Evolutionary conservation across 352 stramenopile species (phyloP).

Genomic region (Globisporangium uncinulatum): DNA sequence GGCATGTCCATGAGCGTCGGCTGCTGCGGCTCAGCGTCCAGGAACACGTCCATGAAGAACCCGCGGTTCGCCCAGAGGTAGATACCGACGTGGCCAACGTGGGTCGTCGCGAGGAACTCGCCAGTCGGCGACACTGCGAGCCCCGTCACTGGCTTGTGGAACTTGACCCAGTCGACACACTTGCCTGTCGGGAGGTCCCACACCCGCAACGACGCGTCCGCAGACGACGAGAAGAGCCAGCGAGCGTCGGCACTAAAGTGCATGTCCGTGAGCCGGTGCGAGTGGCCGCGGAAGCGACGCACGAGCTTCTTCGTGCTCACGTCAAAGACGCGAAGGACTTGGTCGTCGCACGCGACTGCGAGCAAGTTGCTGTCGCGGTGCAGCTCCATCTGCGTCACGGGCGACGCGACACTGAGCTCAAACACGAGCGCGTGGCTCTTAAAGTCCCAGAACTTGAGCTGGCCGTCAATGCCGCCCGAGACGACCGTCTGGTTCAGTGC

Average conservation of each 20-base stretch:
- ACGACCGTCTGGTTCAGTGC: constrained; percentile 77
- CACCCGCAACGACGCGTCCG: constrained; percentile 87
- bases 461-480: constrained; percentile 81
- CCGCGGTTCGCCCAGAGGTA: constrained; percentile 94
- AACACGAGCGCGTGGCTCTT: constrained; percentile 54
- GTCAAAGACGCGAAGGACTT: constrained; percentile 85
- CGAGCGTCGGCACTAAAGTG: constrained; percentile 87
- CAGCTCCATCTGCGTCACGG: constrained; percentile 76
- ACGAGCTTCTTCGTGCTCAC: constrained; percentile 83
- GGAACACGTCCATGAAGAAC: constrained; percentile 90
- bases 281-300: constrained; percentile 80
- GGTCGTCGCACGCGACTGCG: constrained; percentile 84
- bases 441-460: constrained; percentile 91
- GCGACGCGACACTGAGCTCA: constrained; percentile 68
- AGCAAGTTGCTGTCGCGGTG: constrained; percentile 88
- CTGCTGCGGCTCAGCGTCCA: constrained; percentile 62
- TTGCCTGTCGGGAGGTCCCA: constrained; percentile 94
- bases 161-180: constrained; percentile 94
- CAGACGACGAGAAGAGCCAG: constrained; percentile 82
- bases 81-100: constrained; percentile 89
- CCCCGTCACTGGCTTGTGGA: constrained; percentile 88
- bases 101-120: constrained; percentile 95
- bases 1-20: constrained; percentile 91
- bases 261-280: constrained; percentile 84
- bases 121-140: constrained; percentile 92